Base-by-base conservation (phyloP, 2,329 filamentous ascomycete genomes). In the Xylariaceae sp. region DNA sequence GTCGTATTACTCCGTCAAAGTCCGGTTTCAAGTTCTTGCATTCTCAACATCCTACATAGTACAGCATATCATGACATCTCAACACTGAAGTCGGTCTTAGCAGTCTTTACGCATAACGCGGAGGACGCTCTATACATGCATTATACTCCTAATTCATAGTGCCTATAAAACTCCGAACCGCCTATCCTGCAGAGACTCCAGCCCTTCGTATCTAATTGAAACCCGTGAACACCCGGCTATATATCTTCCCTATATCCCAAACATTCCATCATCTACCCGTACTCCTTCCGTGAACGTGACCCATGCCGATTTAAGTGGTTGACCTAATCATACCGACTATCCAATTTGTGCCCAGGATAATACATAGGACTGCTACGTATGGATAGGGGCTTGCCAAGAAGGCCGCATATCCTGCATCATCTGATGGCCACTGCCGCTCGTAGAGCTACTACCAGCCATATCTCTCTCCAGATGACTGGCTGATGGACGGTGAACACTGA, bases 351-450 rank as follows among this genome's bases (percentile, higher is more conserved):
- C 57, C 48, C 46, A 58, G 43, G 29, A 56, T 34, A n/a, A 28
- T 36, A 60, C 3, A 48, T 31, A 11, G 39, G 48, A 47, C 55
- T 67, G 51, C 51, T 74, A 65, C n/a, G 74, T 69, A 68, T 76
- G 77, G 26, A 75, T 69, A 33, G 74, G 71, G 37, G 73, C 67
- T 59, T 78, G 74, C 75, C 76, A 78, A 24, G 51, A 43, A 6
- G 44, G 11, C 45, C 44, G 44, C 24, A 43, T 23, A 12, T 49
- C 56, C 26, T 54, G 56, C 4, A 47, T 23, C 19, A 24, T 8
- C 7, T 36, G 54, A n/a, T 23, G 46, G n/a, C 23, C 33, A 23
- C 34, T 36, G 31, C 60, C 58, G 48, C 64, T 47, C 5, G 43
- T 7, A 23, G 53, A 44, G 39, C 37, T 49, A n/a, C n/a, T n/a